Conservation (phyloP, 2,329 filamentous ascomycete species). For the Mariannaea sp. region DNA sequence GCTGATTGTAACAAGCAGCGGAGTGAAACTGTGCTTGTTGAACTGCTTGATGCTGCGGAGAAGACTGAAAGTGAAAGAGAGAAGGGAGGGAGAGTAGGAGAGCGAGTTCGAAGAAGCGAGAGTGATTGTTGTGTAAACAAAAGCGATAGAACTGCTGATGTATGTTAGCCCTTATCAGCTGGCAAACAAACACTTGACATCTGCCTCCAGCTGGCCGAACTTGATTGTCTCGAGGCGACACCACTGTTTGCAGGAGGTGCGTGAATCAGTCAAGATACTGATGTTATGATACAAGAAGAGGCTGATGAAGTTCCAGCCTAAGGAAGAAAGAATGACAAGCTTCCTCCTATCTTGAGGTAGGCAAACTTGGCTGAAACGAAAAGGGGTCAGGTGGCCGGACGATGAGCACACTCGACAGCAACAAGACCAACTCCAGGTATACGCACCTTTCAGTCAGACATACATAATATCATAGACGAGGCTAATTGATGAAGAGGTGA, state of each 20-base stretch:
- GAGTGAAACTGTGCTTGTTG: background rate
- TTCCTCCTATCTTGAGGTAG: background rate
- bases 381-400: background rate
- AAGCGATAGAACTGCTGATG: background rate
- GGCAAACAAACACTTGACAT: background rate
- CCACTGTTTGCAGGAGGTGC: background rate
- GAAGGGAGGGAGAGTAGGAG: background rate
- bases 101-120: background rate
- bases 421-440: background rate
- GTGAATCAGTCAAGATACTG: background rate
- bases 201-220: background rate
- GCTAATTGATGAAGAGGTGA: background rate
- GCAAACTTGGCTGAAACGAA: background rate
- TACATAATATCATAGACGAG: background rate
- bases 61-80: no score
- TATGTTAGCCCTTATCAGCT: background rate
- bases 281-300: background rate
- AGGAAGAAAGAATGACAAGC: background rate
- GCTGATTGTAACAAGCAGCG: background rate
- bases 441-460: background rate
- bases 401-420: background rate
- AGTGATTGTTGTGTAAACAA: constrained; percentile 8
- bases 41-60: background rate
- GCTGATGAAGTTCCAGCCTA: background rate
- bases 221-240: background rate